These are phyloP conservation scores for Diaporthe citrichinensis DNA, from an alignment of 2,329 filamentous ascomycete genomes.

Conservation along the genomic window DNA sequence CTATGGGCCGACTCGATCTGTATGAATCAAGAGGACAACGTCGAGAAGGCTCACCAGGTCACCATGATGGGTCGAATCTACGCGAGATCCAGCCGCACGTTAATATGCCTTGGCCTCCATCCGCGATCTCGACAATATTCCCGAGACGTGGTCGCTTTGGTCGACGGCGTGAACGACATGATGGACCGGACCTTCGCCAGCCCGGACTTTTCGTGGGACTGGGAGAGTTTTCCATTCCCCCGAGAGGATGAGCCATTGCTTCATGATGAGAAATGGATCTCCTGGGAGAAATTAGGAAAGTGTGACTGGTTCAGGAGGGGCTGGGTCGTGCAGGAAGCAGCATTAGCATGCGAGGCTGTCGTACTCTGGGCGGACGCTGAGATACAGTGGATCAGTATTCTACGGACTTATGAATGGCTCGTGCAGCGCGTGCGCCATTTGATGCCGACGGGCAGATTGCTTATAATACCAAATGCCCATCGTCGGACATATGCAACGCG, in stretches of 20 bases:
- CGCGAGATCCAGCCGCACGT: neutral
- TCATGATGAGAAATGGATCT: neutral
- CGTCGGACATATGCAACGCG: too few relatives aligned
- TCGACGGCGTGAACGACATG: neutral
- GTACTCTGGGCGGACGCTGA: neutral
- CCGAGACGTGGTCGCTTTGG: neutral
- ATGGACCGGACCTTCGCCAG: neutral
- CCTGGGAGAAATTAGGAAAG: neutral
- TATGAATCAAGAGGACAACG: neutral
- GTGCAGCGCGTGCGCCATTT: too few relatives aligned
- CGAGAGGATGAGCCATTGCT: neutral
- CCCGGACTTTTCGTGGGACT: neutral
- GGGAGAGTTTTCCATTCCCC: neutral
- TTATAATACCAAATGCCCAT: too few relatives aligned
- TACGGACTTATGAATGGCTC: neutral
- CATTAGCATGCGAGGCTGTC: neutral
- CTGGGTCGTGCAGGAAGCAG: neutral
- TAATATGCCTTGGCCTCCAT: neutral
- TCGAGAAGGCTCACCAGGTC: neutral
- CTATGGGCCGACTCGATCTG: neutral
- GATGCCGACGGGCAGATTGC: too few relatives aligned
- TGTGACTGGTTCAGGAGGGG: neutral
- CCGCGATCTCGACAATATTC: neutral
- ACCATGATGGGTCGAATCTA: neutral
- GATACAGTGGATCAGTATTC: neutral